Conservation (phyloP, 192 early-diverging fungal species). For the Coemansia sp. region DNA sequence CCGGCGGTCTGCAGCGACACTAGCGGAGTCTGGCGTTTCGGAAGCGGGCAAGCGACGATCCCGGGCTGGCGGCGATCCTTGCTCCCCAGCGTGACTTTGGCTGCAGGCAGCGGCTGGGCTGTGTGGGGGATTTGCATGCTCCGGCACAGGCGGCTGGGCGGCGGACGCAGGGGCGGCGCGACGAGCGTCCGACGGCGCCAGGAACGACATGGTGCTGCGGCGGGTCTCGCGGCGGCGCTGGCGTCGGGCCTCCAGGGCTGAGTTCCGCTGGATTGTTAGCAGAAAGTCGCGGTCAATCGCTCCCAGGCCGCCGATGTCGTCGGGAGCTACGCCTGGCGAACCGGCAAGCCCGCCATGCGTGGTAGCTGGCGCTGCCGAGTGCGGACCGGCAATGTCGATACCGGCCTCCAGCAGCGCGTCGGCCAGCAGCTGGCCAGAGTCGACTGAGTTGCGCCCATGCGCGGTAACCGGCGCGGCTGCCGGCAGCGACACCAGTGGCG, state of each 20-base stretch:
- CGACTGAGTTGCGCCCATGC: slow-evolving; percentile 5
- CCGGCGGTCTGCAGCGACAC: neutral
- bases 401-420: slow-evolving; percentile 13
- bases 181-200: slow-evolving; percentile 4
- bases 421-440: slow-evolving; percentile 12
- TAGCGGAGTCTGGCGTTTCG: neutral
- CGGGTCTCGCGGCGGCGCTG: slow-evolving; percentile 47
- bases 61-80: slow-evolving; percentile 7
- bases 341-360: neutral
- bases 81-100: slow-evolving; percentile 4
- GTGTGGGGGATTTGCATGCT: neutral
- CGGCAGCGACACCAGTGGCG: slow-evolving; percentile 38
- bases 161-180: neutral
- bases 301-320: slow-evolving; percentile 17
- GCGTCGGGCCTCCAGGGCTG: slow-evolving; percentile 41
- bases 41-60: slow-evolving; percentile 3
- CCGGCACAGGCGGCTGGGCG: neutral
- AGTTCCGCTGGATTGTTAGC: slow-evolving; percentile 47
- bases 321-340: neutral
- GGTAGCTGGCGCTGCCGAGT: slow-evolving; percentile 3
- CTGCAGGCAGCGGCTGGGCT: slow-evolving; percentile 1
- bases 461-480: slow-evolving; percentile 23
- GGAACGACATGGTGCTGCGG: slow-evolving; percentile 41
- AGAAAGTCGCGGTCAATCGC: slow-evolving; percentile 45
- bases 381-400: slow-evolving; percentile 4